These are phyloP conservation scores for Suhomyces anneliseae DNA, from an alignment of 1,139 yeast genomes.

Conservation along the genomic window DNA sequence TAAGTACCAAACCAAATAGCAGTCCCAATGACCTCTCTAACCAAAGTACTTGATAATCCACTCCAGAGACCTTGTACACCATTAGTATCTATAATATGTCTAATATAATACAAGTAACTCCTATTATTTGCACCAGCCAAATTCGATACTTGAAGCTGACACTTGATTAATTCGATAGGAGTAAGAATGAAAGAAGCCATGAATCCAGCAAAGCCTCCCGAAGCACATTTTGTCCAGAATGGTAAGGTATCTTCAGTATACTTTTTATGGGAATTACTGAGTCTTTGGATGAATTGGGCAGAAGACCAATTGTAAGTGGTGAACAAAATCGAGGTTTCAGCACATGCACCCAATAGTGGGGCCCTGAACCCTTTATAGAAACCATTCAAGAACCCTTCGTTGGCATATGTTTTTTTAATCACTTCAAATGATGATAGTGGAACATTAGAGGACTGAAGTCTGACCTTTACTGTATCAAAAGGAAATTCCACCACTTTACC, in stretches of 20 bases:
- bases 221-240: conserved; percentile 44
- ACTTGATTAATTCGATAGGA: conserved; percentile 86
- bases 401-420: conserved; percentile 54
- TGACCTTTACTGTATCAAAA: conserved; percentile 87
- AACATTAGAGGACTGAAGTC: conserved; percentile 70
- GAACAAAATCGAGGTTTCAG: conserved; percentile 77
- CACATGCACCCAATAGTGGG: conserved; percentile 84
- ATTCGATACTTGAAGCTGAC: conserved; percentile 80
- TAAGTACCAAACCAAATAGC: conserved; percentile 94
- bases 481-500: conserved; percentile 91
- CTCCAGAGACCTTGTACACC: conserved; percentile 71
- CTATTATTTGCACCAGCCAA: conserved; percentile 23
- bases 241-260: conserved; percentile 24
- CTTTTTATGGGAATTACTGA: not conserved
- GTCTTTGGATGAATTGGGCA: conserved; percentile 24
- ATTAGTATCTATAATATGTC: conserved; percentile 37
- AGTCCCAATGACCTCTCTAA: conserved; percentile 87
- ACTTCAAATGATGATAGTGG: conserved; percentile 56
- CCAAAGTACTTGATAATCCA: conserved; percentile 81
- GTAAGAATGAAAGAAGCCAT: conserved; percentile 82
- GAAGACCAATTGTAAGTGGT: conserved; percentile 54
- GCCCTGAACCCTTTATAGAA: conserved; percentile 68
- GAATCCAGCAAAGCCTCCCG: conserved; percentile 85
- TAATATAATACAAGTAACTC: conserved; percentile 39
- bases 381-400: conserved; percentile 63